These are phyloP conservation scores for Hypholoma sublateritium DNA, from an alignment of 768 basidiomycete genomes.

Conservation along the genomic window DNA sequence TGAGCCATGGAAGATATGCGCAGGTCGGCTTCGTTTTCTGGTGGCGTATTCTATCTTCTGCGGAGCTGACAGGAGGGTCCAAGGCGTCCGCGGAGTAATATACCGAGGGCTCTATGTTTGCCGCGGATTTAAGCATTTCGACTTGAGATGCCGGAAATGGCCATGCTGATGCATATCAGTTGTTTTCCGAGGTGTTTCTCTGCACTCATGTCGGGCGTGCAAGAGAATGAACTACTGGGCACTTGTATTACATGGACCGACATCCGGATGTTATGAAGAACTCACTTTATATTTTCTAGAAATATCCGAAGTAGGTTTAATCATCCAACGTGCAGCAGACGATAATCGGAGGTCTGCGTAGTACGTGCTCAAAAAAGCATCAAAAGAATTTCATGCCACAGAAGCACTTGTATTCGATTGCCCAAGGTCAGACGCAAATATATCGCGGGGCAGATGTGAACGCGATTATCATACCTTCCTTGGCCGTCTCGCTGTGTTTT, in stretches of 20 bases:
- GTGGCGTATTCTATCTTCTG: neutral
- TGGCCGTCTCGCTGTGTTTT: neutral
- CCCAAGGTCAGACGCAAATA: too few species aligned
- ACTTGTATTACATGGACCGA: too few species aligned
- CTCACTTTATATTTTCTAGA: neutral
- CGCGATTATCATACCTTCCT: too few species aligned
- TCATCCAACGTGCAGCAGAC: too few species aligned
- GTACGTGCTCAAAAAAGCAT: too few species aligned
- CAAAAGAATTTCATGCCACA: too few species aligned
- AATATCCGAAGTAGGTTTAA: too few species aligned
- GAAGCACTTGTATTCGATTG: too few species aligned
- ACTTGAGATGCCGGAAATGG: conserved; percentile 1
- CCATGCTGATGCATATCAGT: neutral
- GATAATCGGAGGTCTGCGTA: too few species aligned
- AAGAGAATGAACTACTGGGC: neutral
- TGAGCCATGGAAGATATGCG: neutral
- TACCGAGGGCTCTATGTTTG: neutral
- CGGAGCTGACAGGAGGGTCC: neutral
- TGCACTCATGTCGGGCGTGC: neutral
- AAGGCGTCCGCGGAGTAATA: neutral
- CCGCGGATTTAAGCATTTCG: conserved; percentile 1
- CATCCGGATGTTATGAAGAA: neutral
- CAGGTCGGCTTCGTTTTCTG: neutral
- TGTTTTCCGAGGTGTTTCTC: conserved; percentile 2
- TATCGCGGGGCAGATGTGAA: too few species aligned